These are phyloP conservation scores for Microbotryum intermedium DNA, from an alignment of 1,284 basidiomycete species.

Conservation along the genomic window DNA sequence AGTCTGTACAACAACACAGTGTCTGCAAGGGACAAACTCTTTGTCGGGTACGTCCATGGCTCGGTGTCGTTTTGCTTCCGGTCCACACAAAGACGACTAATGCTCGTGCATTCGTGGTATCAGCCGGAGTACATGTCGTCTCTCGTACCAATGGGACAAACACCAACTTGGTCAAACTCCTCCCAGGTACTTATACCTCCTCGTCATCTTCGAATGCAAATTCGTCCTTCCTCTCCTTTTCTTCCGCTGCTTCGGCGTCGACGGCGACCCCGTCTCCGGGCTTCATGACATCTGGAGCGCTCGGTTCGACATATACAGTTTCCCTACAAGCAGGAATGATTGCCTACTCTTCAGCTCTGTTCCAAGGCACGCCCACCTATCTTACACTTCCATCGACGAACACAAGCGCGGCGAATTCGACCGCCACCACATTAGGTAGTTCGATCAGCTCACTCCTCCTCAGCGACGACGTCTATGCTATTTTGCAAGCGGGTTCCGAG, in stretches of 20 bases:
- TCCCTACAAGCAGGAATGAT: conserved; percentile 12
- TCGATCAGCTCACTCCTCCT: conserved; percentile 15
- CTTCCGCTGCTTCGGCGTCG: conserved; percentile 13
- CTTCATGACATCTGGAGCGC: conserved; percentile 18
- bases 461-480: conserved; percentile 11
- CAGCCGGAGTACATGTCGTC: conserved; percentile 14
- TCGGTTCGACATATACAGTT: conserved; percentile 21
- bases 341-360: conserved; percentile 23
- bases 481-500: conserved; percentile 6
- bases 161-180: conserved; percentile 11
- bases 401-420: conserved; percentile 4
- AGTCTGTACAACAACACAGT: conserved; percentile 23
- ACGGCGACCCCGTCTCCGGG: conserved; percentile 1
- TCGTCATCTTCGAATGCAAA: conserved; percentile 5
- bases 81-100: neutral
- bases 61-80: too few species aligned
- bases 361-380: conserved; percentile 14
- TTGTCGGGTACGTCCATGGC: conserved; percentile 13
- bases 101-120: too few species aligned
- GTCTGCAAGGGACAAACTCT: conserved; percentile 16
- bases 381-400: conserved; percentile 12
- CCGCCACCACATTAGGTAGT: neutral
- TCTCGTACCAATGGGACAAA: conserved; percentile 6
- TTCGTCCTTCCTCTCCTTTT: conserved; percentile 12
- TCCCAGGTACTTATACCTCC: conserved; percentile 31